Base-by-base conservation (phyloP, 495 filamentous ascomycete genomes). In the Astrothelium subdiscretum region DNA sequence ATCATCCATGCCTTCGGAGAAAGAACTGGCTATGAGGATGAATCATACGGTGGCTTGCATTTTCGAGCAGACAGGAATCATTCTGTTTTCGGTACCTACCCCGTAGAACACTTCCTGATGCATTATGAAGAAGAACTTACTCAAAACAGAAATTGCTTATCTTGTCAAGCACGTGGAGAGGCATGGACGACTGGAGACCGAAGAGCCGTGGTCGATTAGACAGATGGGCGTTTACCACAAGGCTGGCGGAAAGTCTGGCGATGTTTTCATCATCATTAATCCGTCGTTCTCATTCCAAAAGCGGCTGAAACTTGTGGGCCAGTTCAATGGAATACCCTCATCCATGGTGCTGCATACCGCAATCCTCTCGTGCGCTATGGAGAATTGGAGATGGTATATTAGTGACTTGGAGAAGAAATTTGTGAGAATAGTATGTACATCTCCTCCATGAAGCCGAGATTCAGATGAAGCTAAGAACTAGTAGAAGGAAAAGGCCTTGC, bases 361-460 rank as follows among this genome's bases (percentile, higher is more conserved):
- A 8, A 54, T 54, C 15, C 24, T 54, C 20, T 54, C 48, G 24
- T 54, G 48, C 20, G 24, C 29, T 5, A 54, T 54, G 48, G 48
- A 54, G 24, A 54, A 54, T 29, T 54, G 48, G 48, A 54, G 48
- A 54, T 54, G 48, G 20, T 54, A 54, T 15, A 54, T 54, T 29
- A 54, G 48, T 15, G 48, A 54, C 24, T 20, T 54, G 5, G 48
- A 54, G 48, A 54, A 54, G 15, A 26, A n/a, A 48, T 48, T 15
- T 1, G 43, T 48, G 5, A 10, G 20, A 15, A 18, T 48, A 20
- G 43, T 48, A 5, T 18, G 43, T 20, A 22, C 15, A 8, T 38
- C 15, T 15, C 2, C 43, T 20, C 20, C 43, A 15, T 48, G 0
- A 22, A 20, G 5, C 2, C 5, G 43, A 22, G 20, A 1, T 48